Conservation (phyloP, 2,329 filamentous ascomycete species). For the Stenocarpella maydis region DNA sequence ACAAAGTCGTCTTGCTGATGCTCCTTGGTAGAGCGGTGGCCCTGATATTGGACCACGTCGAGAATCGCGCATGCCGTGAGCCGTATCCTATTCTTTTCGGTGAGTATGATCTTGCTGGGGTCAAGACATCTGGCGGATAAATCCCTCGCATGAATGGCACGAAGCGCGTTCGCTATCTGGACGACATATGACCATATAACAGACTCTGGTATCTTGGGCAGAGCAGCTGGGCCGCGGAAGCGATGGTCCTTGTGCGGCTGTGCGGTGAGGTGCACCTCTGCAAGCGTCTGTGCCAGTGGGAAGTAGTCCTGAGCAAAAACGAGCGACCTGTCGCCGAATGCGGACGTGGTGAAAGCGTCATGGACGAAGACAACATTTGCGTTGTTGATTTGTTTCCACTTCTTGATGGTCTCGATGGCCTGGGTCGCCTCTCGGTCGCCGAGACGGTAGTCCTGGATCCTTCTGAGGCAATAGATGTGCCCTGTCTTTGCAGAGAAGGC, state of each 20-base stretch:
- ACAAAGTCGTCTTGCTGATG: conserved; percentile 88
- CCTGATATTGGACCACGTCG: conserved; percentile 87
- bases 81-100: conserved; percentile 88
- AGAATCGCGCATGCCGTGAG: conserved; percentile 88
- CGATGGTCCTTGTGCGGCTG: conserved; percentile 50
- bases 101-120: conserved; percentile 87
- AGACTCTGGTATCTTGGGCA: conserved; percentile 68
- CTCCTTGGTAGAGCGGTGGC: conserved; percentile 72
- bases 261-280: conserved; percentile 76
- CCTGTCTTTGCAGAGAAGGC: conserved; percentile 89
- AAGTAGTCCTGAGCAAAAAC: conserved; percentile 95
- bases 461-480: conserved; percentile 83
- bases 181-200: conserved; percentile 91
- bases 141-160: conserved; percentile 81
- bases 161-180: conserved; percentile 88
- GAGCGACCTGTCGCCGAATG: conserved; percentile 93
- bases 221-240: conserved; percentile 44
- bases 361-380: conserved; percentile 85
- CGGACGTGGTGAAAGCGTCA: conserved; percentile 91
- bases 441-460: conserved; percentile 87
- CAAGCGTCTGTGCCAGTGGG: conserved; percentile 87
- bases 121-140: conserved; percentile 88
- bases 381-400: conserved; percentile 87
- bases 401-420: conserved; percentile 83
- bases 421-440: conserved; percentile 74